phyloP scores from a whole-genome alignment of 495 filamentous ascomycete species.

The Platismatia glauca region DNA sequence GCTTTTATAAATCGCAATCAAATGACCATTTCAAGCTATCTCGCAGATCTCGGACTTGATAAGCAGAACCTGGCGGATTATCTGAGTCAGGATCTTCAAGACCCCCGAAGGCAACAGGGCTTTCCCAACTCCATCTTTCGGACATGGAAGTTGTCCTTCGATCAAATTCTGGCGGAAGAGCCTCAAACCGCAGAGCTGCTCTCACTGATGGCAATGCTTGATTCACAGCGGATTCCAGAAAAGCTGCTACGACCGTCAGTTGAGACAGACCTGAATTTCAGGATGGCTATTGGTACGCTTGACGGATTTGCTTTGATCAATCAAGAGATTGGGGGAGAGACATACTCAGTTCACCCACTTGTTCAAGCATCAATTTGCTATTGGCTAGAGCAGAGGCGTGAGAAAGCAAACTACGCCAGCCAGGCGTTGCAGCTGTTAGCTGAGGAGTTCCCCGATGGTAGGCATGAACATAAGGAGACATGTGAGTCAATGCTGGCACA shows the following conservation, averaged over 20 bases:
- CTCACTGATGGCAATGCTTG: not conserved
- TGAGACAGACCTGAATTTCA: not conserved
- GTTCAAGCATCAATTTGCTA: no score
- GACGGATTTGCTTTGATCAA: not conserved
- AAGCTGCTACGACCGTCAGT: not conserved
- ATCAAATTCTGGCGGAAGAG: not conserved
- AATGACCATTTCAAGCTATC: not conserved
- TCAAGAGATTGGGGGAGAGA: not conserved
- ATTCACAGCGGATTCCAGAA: not conserved
- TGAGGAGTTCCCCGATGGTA: no score
- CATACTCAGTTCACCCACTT: no score
- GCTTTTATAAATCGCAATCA: not conserved
- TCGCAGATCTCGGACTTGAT: not conserved
- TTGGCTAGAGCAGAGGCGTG: no score
- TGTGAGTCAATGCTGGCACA: no score
- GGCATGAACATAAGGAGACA: no score
- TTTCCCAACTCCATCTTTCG: not conserved
- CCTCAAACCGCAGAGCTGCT: not conserved
- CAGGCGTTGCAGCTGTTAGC: no score
- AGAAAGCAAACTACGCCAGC: no score
- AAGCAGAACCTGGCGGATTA: no score
- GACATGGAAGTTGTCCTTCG: constrained; percentile 3
- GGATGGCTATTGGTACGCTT: not conserved
- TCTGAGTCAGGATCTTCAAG: constrained; percentile 2
- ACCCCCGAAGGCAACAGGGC: not conserved